These are phyloP conservation scores for Leptographium galeiforme DNA, from an alignment of 2,329 filamentous ascomycete genomes.

Conservation along the genomic window DNA sequence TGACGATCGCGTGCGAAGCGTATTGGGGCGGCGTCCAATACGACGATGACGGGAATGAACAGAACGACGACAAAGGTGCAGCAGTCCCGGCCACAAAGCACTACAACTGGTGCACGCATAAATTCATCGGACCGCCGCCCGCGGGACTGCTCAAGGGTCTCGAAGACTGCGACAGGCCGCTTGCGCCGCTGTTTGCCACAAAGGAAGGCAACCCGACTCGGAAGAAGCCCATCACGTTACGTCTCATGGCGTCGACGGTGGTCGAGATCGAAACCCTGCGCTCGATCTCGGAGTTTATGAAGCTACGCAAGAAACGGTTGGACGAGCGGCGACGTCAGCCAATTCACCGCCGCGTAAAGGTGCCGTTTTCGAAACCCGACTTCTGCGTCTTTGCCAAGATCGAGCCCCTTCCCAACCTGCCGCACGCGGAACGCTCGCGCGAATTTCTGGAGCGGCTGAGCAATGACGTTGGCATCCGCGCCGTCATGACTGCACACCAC, in stretches of 20 bases:
- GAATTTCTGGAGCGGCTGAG: conserved; percentile 63
- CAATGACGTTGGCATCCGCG: conserved; percentile 72
- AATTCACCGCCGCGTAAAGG: too few species aligned
- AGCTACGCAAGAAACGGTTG: conserved; percentile 3
- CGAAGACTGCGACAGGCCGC: conserved; percentile 12
- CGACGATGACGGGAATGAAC: too few species aligned
- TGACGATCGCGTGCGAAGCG: conserved; percentile 13
- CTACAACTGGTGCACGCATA: conserved; percentile 14
- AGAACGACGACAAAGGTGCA: too few species aligned
- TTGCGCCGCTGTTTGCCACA: conserved; percentile 12
- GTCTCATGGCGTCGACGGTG: conserved; percentile 17
- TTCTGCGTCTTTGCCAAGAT: too few species aligned
- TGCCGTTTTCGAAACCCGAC: too few species aligned
- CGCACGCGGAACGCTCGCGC: conserved; percentile 57
- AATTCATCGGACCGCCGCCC: conserved; percentile 15
- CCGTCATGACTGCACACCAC: conserved; percentile 69
- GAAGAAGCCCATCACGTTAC: conserved; percentile 9
- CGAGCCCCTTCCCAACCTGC: conserved; percentile 43
- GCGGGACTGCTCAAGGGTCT: conserved; percentile 15
- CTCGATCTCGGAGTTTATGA: conserved; percentile 9
- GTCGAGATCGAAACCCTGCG: conserved; percentile 14
- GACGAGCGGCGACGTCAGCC: conserved; percentile 6
- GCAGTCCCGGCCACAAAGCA: not conserved
- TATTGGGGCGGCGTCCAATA: not conserved
- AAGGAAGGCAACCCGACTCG: not conserved